A percentile compares a stretch with the other conserved stretches of the same genome.
Conservation (phyloP, 129 eudicot genomes). For the Rutidosis leptorrhynchoides region DNA sequence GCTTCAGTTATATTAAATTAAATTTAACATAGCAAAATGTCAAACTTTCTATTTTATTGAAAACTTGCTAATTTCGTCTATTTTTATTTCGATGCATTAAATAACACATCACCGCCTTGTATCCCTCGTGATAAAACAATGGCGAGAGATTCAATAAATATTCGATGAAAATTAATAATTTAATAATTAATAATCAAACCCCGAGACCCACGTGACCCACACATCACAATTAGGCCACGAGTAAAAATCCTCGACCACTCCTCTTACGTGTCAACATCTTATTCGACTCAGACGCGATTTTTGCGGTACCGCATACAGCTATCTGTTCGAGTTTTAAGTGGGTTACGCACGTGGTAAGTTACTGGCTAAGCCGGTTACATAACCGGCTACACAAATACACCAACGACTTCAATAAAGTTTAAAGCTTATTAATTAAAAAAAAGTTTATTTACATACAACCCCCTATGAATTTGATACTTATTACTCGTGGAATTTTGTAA, state of each 20-base stretch:
- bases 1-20: not conserved
- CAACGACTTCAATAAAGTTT: slow-evolving; percentile 27
- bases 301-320: slow-evolving; percentile 15
- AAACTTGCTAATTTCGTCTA: slow-evolving; percentile 11
- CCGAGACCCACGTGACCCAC: slow-evolving; percentile 33
- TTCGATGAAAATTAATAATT: not conserved
- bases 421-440: no score
- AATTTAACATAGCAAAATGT: not conserved
- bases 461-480: no score
- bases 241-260: slow-evolving; percentile 28
- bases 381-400: slow-evolving; percentile 14
- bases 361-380: slow-evolving; percentile 46
- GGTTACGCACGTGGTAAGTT: slow-evolving; percentile 42
- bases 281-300: not conserved
- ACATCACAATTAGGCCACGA: slow-evolving; percentile 31
- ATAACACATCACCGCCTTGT: slow-evolving; percentile 19
- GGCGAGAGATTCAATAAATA: slow-evolving; percentile 19
- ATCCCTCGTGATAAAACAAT: slow-evolving; percentile 32
- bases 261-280: slow-evolving; percentile 26
- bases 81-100: not conserved
- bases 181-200: not conserved
- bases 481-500: no score
- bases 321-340: not conserved
- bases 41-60: not conserved
- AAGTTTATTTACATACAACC: no score